Evolutionary conservation across 2,329 filamentous ascomycete genomes (phyloP), one percentile per base, ranked within the genome.

Genomic region (Trichoderma endophyticum): DNA sequence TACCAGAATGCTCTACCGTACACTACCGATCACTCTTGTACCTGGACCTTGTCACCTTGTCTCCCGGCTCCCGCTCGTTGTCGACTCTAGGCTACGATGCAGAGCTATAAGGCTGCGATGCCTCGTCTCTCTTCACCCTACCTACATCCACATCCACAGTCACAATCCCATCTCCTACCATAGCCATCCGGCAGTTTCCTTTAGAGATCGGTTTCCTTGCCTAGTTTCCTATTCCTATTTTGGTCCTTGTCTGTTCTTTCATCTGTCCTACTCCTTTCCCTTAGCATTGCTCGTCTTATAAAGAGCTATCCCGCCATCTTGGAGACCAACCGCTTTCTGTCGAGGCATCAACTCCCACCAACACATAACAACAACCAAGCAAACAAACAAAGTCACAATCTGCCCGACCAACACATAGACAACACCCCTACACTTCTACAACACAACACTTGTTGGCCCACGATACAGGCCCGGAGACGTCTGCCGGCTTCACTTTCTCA

Each of bases 41-140:
- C 57, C 57, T 60, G 12, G 34, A 59, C 64, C 64, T 59, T 60
- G 65, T 63, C 62, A 56, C 63, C 67, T 62, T 57, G 68, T 56
- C 43, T 51, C 60, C 71, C 63, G 68, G 63, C 67, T 71, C 68
- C 72, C 51, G 61, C 63, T 69, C 28, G 61, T 70, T 69, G 70
- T 73, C 74, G 71, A 69, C 73, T 79, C 77, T 75, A 80, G 79
- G 78, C 78, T 78, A 73, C 78, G 71, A 77, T 77, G 75, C 75
- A 67, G 73, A 75, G 71, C 75, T 88, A 88, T 88, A 88, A 88
- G 86, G 86, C 83, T 86, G 78, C 83, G 82, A 86, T 86, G 81
- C 79, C 84, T 84, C 83, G 74, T 77, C 76, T 76, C 76, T 51
- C 28, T 73, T 75, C 73, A 70, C 67, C 74, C 75, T 75, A 75